phyloP scores from a whole-genome alignment of 2,329 filamentous ascomycete genomes.

The Ceratocystis huliohia region DNA sequence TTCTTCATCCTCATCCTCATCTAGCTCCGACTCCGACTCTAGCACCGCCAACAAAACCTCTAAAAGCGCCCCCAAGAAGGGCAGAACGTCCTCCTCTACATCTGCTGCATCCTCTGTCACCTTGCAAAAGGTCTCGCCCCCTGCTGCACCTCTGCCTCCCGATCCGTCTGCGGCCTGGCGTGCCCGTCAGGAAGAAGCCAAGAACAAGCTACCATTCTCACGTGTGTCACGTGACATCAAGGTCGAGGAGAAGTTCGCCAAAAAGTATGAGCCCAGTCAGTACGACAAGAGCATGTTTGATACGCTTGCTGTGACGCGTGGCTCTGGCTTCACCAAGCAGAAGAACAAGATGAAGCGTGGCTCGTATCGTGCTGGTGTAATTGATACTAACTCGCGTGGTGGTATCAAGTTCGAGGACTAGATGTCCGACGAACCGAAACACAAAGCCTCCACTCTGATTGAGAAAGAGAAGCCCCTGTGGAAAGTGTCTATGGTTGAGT shows the following conservation, averaged over 20 bases:
- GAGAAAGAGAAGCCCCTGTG: too few species aligned
- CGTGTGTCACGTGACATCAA: slow-evolving; percentile 57
- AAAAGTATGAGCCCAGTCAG: slow-evolving; percentile 74
- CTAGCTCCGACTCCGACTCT: slow-evolving; percentile 23
- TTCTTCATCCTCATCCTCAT: neutral
- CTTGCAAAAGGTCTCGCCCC: slow-evolving; percentile 40
- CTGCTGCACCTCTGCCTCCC: slow-evolving; percentile 40
- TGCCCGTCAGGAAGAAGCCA: slow-evolving; percentile 33
- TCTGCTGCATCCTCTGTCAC: slow-evolving; percentile 38
- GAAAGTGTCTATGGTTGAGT: too few species aligned
- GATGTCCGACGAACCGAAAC: neutral
- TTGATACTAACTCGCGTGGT: slow-evolving; percentile 71
- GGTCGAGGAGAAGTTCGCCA: slow-evolving; percentile 57
- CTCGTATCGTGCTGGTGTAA: slow-evolving; percentile 75
- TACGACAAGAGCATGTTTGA: slow-evolving; percentile 83
- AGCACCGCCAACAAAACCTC: slow-evolving; percentile 22
- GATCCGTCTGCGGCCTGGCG: slow-evolving; percentile 34
- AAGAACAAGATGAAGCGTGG: slow-evolving; percentile 98
- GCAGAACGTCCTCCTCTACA: slow-evolving; percentile 33
- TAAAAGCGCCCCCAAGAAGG: slow-evolving; percentile 24
- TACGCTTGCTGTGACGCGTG: slow-evolving; percentile 79
- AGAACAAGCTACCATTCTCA: slow-evolving; percentile 58
- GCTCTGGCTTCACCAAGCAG: slow-evolving; percentile 97
- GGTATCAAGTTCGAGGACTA: slow-evolving; percentile 92
- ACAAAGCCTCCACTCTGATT: too few species aligned